A percentile compares a stretch with the other conserved stretches of the same genome.
Conservation (phyloP, 2,329 filamentous ascomycete genomes). For the Fusarium coicis region DNA sequence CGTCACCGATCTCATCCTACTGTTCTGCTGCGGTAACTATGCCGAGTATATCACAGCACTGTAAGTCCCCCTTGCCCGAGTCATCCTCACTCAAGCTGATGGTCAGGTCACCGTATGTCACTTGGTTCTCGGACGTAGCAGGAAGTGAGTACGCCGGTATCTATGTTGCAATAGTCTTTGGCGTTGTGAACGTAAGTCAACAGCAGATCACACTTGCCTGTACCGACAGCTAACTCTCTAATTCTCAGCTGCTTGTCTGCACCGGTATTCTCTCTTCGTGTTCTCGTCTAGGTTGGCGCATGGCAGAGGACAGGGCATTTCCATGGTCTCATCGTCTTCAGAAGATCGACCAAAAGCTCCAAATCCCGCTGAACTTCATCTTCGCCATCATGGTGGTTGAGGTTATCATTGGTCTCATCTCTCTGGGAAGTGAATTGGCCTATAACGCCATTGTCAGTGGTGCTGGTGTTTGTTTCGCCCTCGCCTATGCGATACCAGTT, state of each 20-base stretch:
- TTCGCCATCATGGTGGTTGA: background rate
- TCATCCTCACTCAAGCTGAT: background rate
- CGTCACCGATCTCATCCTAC: background rate
- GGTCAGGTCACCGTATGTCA: background rate
- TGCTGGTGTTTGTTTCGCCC: background rate
- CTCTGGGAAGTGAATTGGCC: conserved; percentile 8
- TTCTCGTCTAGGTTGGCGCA: conserved; percentile 21
- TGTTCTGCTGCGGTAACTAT: conserved; percentile 14
- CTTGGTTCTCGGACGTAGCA: conserved; percentile 12
- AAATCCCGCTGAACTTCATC: conserved; percentile 12
- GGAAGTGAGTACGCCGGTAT: background rate
- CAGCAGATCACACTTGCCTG: background rate
- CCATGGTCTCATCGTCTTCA: conserved; percentile 6
- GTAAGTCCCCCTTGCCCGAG: background rate
- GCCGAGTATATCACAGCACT: background rate
- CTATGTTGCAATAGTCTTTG: conserved; percentile 6
- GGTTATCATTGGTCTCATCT: conserved; percentile 8
- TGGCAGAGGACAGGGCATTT: conserved; percentile 20
- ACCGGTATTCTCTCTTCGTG: conserved; percentile 4
- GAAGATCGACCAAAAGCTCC: background rate
- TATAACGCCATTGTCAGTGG: conserved; percentile 22
- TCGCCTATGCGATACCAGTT: conserved; percentile 16
- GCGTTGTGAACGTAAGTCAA: conserved; percentile 5
- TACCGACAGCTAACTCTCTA: background rate
- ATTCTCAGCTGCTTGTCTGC: conserved; percentile 1